Evolutionary conservation across 257 asterid species (phyloP).

Genomic region (Nicotiana paniculata): DNA sequence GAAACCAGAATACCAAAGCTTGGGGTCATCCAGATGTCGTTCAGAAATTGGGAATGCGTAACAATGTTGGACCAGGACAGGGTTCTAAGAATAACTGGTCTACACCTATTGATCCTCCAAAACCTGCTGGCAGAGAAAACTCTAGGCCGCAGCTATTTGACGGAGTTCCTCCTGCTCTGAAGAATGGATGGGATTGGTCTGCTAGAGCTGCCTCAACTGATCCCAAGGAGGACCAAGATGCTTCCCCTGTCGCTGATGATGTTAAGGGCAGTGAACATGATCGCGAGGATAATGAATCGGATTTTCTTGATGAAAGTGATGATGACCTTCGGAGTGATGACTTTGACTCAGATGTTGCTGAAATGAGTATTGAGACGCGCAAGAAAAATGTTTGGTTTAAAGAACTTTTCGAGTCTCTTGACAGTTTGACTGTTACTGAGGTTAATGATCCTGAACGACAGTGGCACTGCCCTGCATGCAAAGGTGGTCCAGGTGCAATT

Average conservation of each 20-base stretch:
- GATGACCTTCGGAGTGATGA: slow-evolving; percentile 27
- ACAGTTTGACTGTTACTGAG: slow-evolving; percentile 20
- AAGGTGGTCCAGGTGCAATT: slow-evolving; percentile 44
- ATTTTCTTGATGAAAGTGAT: slow-evolving; percentile 17
- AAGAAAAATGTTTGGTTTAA: slow-evolving; percentile 26
- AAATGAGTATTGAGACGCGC: slow-evolving; percentile 24
- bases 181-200: slow-evolving; percentile 50
- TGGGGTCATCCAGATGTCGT: slow-evolving; percentile 48
- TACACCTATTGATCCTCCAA: slow-evolving; percentile 31
- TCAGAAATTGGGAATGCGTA: slow-evolving; percentile 35
- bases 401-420: slow-evolving; percentile 25
- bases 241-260: slow-evolving; percentile 4
- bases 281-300: slow-evolving; percentile 32
- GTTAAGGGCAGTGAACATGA: slow-evolving; percentile 12
- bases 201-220: slow-evolving; percentile 25
- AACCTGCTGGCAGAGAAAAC: slow-evolving; percentile 40
- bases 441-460: slow-evolving; percentile 28
- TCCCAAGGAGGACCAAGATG: slow-evolving; percentile 15
- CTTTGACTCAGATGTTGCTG: slow-evolving; percentile 28
- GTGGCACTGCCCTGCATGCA: slow-evolving; percentile 45
- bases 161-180: slow-evolving; percentile 42
- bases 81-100: slow-evolving; percentile 40
- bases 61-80: slow-evolving; percentile 39
- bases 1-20: slow-evolving; percentile 21
- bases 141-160: slow-evolving; percentile 22